Base-by-base conservation (phyloP, 257 asterid species). In the Solanum pinnatisectum region DNA sequence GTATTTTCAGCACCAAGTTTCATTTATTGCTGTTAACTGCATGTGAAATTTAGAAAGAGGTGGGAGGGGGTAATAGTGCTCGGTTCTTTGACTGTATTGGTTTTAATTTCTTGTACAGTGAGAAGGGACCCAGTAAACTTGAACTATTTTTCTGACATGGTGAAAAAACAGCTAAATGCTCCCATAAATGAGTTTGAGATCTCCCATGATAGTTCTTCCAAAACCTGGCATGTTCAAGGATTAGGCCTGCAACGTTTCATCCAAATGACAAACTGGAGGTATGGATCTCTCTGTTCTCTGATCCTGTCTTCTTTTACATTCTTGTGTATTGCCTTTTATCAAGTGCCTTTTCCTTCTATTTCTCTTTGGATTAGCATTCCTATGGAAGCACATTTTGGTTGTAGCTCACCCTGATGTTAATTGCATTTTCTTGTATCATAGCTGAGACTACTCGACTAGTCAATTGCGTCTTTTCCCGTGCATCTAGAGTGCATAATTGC, bases 211-310 rank as follows among this genome's bases (percentile, higher is more conserved):
- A 88, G 88, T 87, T 71, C 90, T 88, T 90, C 92, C 84, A 89
- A 87, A 22, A 89, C 95, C 44, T 97, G 98, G 98, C 90, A 92
- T 86, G 99, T 97, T 32, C 94, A 67, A 9, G 99, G 99, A 90
- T 89, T 92, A 3, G 99, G 99, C 67, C 91, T 97, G 95, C 93
- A 95, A 79, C 98, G 99, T 84, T 97, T 97, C 86, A 94, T 96
- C 89, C 99, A 96, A 90, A 97, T 96, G 99, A 97, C 99, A 90
- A 96, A 97, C 91, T 97, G 99, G 99, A 93, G 99, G 99, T 97
- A 87, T 74, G 76, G 87, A 32, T 37, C 76, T 84, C 35, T 8
- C n/a, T 72, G n/a, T 22, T 78, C 32, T 76, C 23, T 77, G 36
- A 36, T 76, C 74, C 39, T 81, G 30, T 63, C 36, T 36, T 76